Evolutionary conservation across 2,329 filamentous ascomycete species (phyloP).

Genomic region (Trichoderma pleuroti): DNA sequence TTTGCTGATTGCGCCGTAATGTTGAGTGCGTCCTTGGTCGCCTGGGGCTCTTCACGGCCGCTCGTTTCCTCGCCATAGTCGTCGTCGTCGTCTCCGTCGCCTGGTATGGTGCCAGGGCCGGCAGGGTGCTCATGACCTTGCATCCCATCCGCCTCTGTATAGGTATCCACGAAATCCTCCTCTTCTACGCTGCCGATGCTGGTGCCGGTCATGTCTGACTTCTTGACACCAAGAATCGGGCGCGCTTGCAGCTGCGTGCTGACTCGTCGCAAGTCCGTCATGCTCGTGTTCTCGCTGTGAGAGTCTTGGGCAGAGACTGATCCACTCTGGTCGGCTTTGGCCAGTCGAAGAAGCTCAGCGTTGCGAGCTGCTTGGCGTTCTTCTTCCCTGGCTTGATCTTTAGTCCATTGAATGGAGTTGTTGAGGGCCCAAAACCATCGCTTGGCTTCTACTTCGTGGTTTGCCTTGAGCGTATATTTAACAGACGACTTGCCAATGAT

Average conservation of each 20-base stretch:
- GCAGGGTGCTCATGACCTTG: constrained; percentile 35
- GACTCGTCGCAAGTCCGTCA: constrained; percentile 40
- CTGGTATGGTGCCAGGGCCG: constrained; percentile 31
- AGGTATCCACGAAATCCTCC: constrained; percentile 49
- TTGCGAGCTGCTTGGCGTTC: constrained; percentile 71
- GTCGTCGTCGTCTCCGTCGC: constrained; percentile 57
- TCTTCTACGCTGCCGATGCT: constrained; percentile 52
- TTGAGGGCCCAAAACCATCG: constrained; percentile 99
- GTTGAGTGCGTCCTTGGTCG: constrained; percentile 89
- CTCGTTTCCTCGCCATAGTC: constrained; percentile 74
- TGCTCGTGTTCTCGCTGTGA: constrained; percentile 51
- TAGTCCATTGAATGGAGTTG: constrained; percentile 97
- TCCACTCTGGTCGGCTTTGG: constrained; percentile 69
- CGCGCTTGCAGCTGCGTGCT: constrained; percentile 35
- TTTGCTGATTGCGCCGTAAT: constrained; percentile 95
- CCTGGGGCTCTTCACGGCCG: constrained; percentile 67
- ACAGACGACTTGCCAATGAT: constrained; percentile 98
- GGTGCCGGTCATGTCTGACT: constrained; percentile 36
- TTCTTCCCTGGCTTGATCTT: constrained; percentile 93
- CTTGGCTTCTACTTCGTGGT: constrained; percentile 97
- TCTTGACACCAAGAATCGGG: constrained; percentile 20
- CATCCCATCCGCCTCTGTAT: constrained; percentile 42
- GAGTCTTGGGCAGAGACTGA: constrained; percentile 45
- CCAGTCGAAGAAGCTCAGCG: constrained; percentile 72
- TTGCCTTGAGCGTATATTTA: constrained; percentile 96